These are phyloP conservation scores for thale cress (Arabidopsis thaliana) DNA, from an alignment of 345 rosid species.

Conservation along the genomic window DNA sequence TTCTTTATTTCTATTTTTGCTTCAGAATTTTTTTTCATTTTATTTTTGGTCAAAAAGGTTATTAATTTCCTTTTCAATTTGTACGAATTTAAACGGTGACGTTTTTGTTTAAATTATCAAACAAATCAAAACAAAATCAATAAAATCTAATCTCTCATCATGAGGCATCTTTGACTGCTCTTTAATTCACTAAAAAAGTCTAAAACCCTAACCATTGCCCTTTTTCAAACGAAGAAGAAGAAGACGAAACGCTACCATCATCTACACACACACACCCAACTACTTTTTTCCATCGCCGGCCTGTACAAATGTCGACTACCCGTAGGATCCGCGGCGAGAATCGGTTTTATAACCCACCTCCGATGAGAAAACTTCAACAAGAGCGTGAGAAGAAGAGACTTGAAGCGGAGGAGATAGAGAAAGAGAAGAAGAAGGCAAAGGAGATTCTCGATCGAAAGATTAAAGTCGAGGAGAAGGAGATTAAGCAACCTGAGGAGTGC, in stretches of 20 bases:
- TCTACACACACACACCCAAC: slow-evolving; percentile 12
- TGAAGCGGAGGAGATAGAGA: slow-evolving; percentile 27
- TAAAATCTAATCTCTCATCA: slow-evolving; percentile 1
- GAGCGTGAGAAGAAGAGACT: slow-evolving; percentile 46
- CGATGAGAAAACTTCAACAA: slow-evolving; percentile 49
- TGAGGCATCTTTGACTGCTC: slow-evolving; percentile 33
- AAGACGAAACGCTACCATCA: background rate
- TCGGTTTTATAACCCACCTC: slow-evolving; percentile 62
- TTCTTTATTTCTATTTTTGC: too few species aligned
- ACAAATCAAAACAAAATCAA: background rate
- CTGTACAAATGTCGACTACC: slow-evolving; percentile 38
- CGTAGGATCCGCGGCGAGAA: slow-evolving; percentile 52
- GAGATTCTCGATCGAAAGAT: slow-evolving; percentile 29
- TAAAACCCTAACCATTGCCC: slow-evolving; percentile 29
- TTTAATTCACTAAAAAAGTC: slow-evolving; percentile 21
- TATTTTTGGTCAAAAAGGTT: too few species aligned
- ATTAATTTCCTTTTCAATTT: too few species aligned
- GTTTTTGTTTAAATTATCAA: too few species aligned
- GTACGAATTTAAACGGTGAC: too few species aligned
- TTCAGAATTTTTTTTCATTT: too few species aligned
- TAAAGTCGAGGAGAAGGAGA: slow-evolving; percentile 31
- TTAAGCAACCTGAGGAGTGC: slow-evolving; percentile 47
- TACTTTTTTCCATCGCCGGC: slow-evolving; percentile 21
- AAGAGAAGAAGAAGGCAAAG: slow-evolving; percentile 14
- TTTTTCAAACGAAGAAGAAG: slow-evolving; percentile 33